Evolutionary conservation across 371 early-diverging fungal species (phyloP), one percentile per base, ranked within the genome.

Genomic region (Encephalitozoon intestinalis): DNA sequence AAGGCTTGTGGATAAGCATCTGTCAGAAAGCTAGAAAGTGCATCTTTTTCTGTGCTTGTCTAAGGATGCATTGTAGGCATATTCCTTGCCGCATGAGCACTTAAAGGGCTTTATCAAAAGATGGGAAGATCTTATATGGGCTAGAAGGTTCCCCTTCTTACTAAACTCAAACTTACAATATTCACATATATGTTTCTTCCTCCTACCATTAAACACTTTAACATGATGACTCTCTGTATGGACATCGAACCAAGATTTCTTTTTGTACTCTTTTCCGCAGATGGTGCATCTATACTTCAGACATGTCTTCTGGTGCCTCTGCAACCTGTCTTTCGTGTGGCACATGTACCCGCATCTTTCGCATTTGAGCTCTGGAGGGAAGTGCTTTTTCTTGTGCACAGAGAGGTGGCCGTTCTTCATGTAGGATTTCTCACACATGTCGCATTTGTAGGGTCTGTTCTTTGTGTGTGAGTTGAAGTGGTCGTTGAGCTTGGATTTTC

Each of bases 391-490:
- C 31, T 41, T 44, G 34, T 73, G 73, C 23, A 73, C 65, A 44
- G 58, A 26, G 11, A 73, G 49, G n/a, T 51, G 54, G 0, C 44
- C 41, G 11, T 73, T 73, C 43, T 21, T 49, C 40, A 41, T 46
- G 23, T 73, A 73, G 0, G 40, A 28, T 37, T 43, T 49, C 40
- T 54, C 30, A 30, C 76, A 76, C 37, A 70, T 76, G 6, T 76
- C 64, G 30, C 76, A 76, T 50, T n/a, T 46, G 43, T 58, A 64
- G 6, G 70, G 70, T 23, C 58, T 25, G 18, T 34, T 70, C 4
- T 49, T 63, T 21, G 37, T 40, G 25, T 76, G 76, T 12, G 70
- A 51, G 43, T 76, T 76, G 2, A 76, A 28, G 44, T 76, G 76
- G 46, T 76, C 76, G 28, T 50, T 50, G 25, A 76, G 70, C 41